Base-by-base conservation (phyloP, 768 basidiomycete species). In the Cyathus striatus region DNA sequence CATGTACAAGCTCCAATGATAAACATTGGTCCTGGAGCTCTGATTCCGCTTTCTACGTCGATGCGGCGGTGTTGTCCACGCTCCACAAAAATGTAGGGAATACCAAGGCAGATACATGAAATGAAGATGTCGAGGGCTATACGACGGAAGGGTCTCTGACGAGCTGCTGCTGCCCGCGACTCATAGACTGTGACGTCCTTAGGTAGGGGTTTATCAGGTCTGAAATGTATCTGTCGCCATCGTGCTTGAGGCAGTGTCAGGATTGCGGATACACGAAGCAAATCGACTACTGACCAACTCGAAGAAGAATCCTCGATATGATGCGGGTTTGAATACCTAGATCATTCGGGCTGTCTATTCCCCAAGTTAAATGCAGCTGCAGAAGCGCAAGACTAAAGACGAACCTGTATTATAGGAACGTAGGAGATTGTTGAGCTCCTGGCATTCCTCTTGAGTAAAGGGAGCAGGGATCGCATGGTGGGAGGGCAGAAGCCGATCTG, bases 401-500 rank as follows among this genome's bases (percentile, higher is more conserved):
- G 1, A 34, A 59, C 58, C 58, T 23, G 38, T 40, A 20, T 40
- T 48, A 49, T 61, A 65, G 1, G 60, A 60, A 3, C 53, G 54
- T 6, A 91, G 68, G 12, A 90, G 62, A 13, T 62, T 68, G 57
- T 80, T 76, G 32, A 91, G 69, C 49, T 89, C 85, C 40, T 83
- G 79, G 51, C 86, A 90, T 58, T 91, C 89, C 13, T 79, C 80
- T 45, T 83, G 83, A 5, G 70, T 72, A 58, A 91, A 90, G 0
- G 88, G 86, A 1, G 86, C 74, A 1, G 79, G 72, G 13, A 75
- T 59, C 1, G 73, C 66, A 30, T 69, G 69, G 9, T 79, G 66
- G 12, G 81, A 72, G 1, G 83, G 81, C 6, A 90, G 70, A 9
- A 90, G 61, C 35, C 81, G 83, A 54, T 90, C 88, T 83, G 17